Conservation (phyloP, 2,329 filamentous ascomycete genomes). For the Fusarium sp. region DNA sequence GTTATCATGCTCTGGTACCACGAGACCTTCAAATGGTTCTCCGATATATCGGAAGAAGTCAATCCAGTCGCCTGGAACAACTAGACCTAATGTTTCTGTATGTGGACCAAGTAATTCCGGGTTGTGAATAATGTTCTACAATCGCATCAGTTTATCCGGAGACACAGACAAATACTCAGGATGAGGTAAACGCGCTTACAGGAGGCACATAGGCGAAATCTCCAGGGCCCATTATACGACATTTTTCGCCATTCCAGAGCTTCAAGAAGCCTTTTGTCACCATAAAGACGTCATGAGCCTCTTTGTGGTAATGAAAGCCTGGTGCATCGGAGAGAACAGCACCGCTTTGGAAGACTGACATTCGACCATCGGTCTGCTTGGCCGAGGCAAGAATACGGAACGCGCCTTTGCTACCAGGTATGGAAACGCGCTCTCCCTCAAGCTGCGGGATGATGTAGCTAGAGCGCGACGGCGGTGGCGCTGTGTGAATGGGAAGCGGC, state of each 20-base stretch:
- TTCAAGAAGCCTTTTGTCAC: conserved; percentile 69
- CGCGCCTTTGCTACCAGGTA: conserved; percentile 66
- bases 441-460: conserved; percentile 64
- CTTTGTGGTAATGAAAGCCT: conserved; percentile 70
- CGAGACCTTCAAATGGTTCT: conserved; percentile 65
- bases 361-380: conserved; percentile 66
- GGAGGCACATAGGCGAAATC: conserved; percentile 73
- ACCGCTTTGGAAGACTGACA: conserved; percentile 66
- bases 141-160: background rate
- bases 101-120: conserved; percentile 68
- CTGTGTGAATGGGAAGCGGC: conserved; percentile 52
- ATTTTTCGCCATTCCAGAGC: conserved; percentile 71
- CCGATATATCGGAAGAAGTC: conserved; percentile 73
- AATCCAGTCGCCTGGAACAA: conserved; percentile 72
- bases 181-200: conserved; percentile 53
- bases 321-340: conserved; percentile 62
- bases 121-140: conserved; percentile 67
- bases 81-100: conserved; percentile 68
- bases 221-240: conserved; percentile 66
- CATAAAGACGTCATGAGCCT: conserved; percentile 72
- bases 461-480: conserved; percentile 57
- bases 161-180: background rate
- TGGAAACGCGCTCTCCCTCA: conserved; percentile 66
- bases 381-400: conserved; percentile 67
- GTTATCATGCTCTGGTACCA: conserved; percentile 67